Evolutionary conservation across 768 basidiomycete genomes (phyloP).

Genomic region (Pholiota molesta): DNA sequence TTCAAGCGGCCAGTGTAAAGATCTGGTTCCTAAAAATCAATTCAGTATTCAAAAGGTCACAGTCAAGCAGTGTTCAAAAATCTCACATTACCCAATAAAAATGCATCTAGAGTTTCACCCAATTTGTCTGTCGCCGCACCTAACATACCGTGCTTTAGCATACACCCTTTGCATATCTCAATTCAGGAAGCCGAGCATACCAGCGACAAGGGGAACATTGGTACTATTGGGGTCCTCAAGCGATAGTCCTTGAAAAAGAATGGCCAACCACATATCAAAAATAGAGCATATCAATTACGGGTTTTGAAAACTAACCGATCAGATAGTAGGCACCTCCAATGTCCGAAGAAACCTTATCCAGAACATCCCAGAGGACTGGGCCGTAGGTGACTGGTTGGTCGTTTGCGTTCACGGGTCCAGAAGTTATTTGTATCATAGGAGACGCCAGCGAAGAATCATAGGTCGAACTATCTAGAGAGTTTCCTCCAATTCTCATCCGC

Average conservation of each 20-base stretch:
- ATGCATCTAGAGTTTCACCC: constrained; percentile 44
- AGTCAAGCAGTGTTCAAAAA: background rate
- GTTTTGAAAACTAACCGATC: constrained; percentile 27
- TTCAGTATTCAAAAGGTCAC: background rate
- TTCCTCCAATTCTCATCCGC: constrained; percentile 54
- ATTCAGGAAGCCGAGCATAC: constrained; percentile 5
- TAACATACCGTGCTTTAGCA: constrained; percentile 7
- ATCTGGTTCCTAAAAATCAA: constrained; percentile 54
- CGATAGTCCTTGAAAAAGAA: constrained; percentile 38
- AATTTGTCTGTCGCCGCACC: constrained; percentile 40
- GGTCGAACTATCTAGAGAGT: constrained; percentile 46
- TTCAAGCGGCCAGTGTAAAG: constrained; percentile 49
- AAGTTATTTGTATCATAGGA: constrained; percentile 43
- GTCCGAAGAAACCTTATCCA: constrained; percentile 37
- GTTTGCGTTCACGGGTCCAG: constrained; percentile 38
- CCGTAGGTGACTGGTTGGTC: constrained; percentile 53
- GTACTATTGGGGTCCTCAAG: constrained; percentile 41
- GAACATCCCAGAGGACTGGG: constrained; percentile 47
- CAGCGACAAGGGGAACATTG: constrained; percentile 30
- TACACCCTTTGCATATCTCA: background rate
- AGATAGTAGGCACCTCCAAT: constrained; percentile 35
- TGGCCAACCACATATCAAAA: background rate
- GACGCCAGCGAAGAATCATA: constrained; percentile 43
- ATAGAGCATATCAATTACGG: background rate
- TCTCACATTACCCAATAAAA: constrained; percentile 51